Evolutionary conservation across 73 alveolate species (phyloP).

Genomic region (Paramecium primaurelia): DNA sequence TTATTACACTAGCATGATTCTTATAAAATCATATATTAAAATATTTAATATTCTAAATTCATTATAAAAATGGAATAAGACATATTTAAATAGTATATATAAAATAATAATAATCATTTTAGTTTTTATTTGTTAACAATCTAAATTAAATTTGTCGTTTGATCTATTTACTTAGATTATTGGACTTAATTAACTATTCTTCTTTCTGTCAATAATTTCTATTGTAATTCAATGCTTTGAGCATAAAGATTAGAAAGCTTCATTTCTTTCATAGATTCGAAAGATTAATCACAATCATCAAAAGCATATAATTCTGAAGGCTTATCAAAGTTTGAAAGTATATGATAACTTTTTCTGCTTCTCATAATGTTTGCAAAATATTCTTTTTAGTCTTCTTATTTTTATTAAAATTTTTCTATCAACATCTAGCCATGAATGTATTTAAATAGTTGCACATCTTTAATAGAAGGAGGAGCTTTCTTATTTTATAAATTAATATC

Average conservation of each 20-base stretch:
- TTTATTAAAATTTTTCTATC: background rate
- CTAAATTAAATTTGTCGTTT: background rate
- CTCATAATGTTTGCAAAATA: background rate
- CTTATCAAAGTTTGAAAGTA: background rate
- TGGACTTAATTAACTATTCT: background rate
- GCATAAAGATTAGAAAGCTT: conserved; percentile 14
- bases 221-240: conserved; percentile 6
- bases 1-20: conserved; percentile 21
- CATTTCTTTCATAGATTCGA: conserved; percentile 26
- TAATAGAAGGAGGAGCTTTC: background rate
- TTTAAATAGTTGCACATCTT: background rate
- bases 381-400: background rate
- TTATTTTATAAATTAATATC: background rate
- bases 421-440: background rate
- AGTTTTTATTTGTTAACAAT: background rate
- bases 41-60: background rate
- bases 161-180: background rate
- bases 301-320: background rate
- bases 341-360: background rate
- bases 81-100: background rate
- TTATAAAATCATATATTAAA: background rate
- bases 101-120: background rate
- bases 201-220: background rate
- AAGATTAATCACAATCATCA: conserved; percentile 15
- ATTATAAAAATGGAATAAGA: background rate